A percentile compares a stretch with the other conserved stretches of the same genome.
These are phyloP conservation scores for Globisporangium abappressorium DNA, from an alignment of 352 stramenopile genomes.

Conservation along the genomic window DNA sequence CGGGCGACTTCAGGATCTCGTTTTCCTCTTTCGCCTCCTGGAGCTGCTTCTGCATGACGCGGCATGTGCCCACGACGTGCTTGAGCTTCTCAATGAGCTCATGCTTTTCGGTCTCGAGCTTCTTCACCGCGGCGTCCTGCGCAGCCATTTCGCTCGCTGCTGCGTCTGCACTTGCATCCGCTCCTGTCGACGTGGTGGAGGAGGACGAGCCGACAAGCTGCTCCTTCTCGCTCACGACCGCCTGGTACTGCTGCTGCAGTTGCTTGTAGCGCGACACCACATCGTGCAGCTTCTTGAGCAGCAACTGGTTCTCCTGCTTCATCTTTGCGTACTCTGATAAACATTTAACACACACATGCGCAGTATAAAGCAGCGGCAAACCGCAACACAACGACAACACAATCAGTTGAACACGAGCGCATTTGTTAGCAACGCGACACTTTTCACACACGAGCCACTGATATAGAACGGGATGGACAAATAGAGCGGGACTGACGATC, in stretches of 20 bases:
- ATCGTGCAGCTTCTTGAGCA: constrained; percentile 56
- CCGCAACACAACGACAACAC: background rate
- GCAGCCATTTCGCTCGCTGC: constrained; percentile 13
- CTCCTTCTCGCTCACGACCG: constrained; percentile 28
- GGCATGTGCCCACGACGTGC: constrained; percentile 61
- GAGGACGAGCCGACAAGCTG: constrained; percentile 3
- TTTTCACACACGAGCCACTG: constrained; percentile 4
- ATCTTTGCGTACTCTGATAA: constrained; percentile 30
- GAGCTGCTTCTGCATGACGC: constrained; percentile 70
- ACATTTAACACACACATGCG: background rate
- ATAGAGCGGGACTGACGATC: background rate
- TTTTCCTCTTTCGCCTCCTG: constrained; percentile 63
- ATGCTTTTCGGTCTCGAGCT: constrained; percentile 61
- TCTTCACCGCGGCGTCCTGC: constrained; percentile 33
- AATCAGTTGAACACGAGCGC: background rate
- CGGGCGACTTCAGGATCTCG: constrained; percentile 34
- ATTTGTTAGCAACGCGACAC: background rate
- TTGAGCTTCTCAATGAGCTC: constrained; percentile 81
- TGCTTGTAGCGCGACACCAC: constrained; percentile 50
- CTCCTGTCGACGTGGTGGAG: background rate
- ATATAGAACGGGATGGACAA: background rate
- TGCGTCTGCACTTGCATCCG: constrained; percentile 1
- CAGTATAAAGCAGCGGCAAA: background rate
- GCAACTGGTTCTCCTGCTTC: constrained; percentile 54
- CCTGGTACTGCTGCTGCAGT: constrained; percentile 50